Base-by-base conservation (phyloP, 2,329 filamentous ascomycete species). In the Piedraia hortae region DNA sequence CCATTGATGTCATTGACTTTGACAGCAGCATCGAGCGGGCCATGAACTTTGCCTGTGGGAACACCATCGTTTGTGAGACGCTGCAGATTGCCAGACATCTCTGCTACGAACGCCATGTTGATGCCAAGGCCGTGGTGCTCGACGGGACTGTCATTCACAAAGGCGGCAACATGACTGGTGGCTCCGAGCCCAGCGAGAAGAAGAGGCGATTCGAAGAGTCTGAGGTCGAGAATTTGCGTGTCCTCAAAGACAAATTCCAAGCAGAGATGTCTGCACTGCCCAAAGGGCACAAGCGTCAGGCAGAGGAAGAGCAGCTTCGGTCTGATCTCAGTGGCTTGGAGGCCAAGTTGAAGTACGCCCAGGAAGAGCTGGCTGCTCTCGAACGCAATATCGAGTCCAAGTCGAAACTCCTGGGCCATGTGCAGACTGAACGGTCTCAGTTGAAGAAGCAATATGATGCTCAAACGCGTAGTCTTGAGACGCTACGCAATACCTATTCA, bases 141-240 rank as follows among this genome's bases (percentile, higher is more conserved):
- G 80, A 93, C 39, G 85, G 85, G n/a, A 82, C 71, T 24, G 71
- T 97, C 28, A 91, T 97, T 31, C 78, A 90, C 51, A 93, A 93
- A 43, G 78, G 74, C 20, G 85, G 85, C 38, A 58, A 88, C 23
- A 93, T 97, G 71, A 93, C 85, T 21, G 85, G 85, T 54, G 85
- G 85, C 32, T 71, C 78, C 29, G 70, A 77, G 14, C 68, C 66
- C 1, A 63, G 71, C 20, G 60, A 66, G 20, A 74, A 72, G 42
- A 65, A 68, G 24, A 39, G 42, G 6, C 62, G 72, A 23, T 93
- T 88, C 47, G 80, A 90, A 36, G 80, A 91, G 34, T 63, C 71
- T 5, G 78, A 91, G 34, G 64, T 91, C 14, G 74, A 89, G 31
- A 74, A 74, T 28, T 54, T 91, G n/a, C 61, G 69, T 35, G 68